A percentile compares a stretch with the other conserved stretches of the same genome.
Conservation (phyloP, 176 grass and related monocot genomes). For the Aegilops umbellulata region DNA sequence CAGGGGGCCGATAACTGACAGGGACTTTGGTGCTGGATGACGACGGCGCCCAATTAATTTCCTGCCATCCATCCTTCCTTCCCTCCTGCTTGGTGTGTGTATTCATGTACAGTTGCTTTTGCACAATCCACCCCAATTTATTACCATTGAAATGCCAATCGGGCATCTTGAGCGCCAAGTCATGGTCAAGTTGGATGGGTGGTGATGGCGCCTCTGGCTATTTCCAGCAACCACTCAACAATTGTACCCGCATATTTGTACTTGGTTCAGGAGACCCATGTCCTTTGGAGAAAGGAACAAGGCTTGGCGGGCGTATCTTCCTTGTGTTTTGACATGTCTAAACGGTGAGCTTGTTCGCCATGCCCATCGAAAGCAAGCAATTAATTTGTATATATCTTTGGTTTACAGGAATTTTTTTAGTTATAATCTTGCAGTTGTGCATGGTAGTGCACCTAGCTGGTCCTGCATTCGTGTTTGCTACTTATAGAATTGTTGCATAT, state of each 20-base stretch:
- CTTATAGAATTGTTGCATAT: neutral
- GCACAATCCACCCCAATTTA: slow-evolving; percentile 8
- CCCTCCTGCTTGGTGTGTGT: neutral
- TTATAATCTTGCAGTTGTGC: too few species aligned
- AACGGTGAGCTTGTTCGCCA: neutral
- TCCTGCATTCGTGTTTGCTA: too few species aligned
- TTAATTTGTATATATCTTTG: neutral
- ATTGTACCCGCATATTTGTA: slow-evolving; percentile 1
- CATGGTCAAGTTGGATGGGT: slow-evolving; percentile 27
- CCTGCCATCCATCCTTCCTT: neutral
- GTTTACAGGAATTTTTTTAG: too few species aligned
- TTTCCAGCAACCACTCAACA: slow-evolving; percentile 16
- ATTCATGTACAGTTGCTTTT: neutral
- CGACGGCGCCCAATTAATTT: neutral
- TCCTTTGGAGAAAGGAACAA: neutral
- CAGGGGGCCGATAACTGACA: neutral
- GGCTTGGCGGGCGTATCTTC: neutral
- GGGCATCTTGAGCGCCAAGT: slow-evolving; percentile 26
- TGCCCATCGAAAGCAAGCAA: neutral
- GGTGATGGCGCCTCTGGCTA: neutral
- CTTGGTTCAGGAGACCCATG: neutral
- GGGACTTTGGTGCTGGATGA: slow-evolving; percentile 44
- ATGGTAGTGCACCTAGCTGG: too few species aligned
- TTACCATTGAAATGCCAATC: slow-evolving; percentile 8
- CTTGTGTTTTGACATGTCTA: neutral